These are phyloP conservation scores for Naumovozyma castellii DNA, from an alignment of 805 yeast species.

Conservation along the genomic window DNA sequence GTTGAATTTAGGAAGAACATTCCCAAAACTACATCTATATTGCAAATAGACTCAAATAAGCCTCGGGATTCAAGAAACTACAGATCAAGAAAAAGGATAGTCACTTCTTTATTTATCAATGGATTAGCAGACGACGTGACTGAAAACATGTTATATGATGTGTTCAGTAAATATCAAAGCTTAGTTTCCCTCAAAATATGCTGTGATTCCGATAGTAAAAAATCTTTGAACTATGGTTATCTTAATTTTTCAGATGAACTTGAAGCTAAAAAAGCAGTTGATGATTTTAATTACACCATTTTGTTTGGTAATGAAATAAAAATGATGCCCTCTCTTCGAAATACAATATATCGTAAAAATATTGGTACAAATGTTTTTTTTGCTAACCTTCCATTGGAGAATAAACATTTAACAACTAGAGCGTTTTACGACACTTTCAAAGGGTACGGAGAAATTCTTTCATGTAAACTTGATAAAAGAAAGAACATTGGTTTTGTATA, in stretches of 20 bases:
- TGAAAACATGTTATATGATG: constrained; percentile 38
- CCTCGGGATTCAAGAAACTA: neutral
- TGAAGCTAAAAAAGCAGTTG: constrained; percentile 50
- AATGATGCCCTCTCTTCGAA: constrained; percentile 48
- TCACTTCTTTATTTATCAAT: constrained; percentile 48
- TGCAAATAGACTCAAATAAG: neutral
- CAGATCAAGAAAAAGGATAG: neutral
- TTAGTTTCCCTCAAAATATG: constrained; percentile 54
- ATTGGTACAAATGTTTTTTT: constrained; percentile 46
- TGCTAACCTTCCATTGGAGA: constrained; percentile 36
- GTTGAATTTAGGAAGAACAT: too few relatives aligned
- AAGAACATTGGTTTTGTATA: constrained; percentile 38
- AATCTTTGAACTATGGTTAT: constrained; percentile 66
- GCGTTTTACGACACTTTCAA: constrained; percentile 43
- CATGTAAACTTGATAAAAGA: constrained; percentile 34
- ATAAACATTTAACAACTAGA: constrained; percentile 33
- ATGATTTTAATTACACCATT: constrained; percentile 43
- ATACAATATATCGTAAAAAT: constrained; percentile 34
- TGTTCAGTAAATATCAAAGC: constrained; percentile 37
- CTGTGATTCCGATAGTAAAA: constrained; percentile 40
- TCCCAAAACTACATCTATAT: too few relatives aligned
- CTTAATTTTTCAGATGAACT: constrained; percentile 44
- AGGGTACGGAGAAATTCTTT: constrained; percentile 37
- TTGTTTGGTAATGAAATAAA: constrained; percentile 38
- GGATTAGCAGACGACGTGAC: constrained; percentile 43